Conservation (phyloP, 805 yeast species). For the Yarrowia sp. region DNA sequence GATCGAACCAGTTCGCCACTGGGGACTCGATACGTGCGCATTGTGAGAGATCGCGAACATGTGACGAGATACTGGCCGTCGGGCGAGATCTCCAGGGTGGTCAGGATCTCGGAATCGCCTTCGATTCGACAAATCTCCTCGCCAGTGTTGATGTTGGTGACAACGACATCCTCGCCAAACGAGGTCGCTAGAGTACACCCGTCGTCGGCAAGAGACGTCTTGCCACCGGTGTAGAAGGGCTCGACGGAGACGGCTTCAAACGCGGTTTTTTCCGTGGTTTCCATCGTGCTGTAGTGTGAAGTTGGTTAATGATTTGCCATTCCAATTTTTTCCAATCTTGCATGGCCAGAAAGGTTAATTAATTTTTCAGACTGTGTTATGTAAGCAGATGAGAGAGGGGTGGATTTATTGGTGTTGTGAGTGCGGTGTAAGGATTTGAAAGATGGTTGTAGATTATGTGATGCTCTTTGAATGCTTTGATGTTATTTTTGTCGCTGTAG, state of each 20-base stretch:
- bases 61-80: conserved; percentile 74
- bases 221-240: conserved; percentile 89
- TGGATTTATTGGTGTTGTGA: no score
- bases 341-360: background rate
- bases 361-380: background rate
- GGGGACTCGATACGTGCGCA: conserved; percentile 65
- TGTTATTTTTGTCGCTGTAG: no score
- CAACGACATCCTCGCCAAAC: conserved; percentile 73
- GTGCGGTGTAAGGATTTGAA: no score
- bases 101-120: conserved; percentile 84
- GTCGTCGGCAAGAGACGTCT: conserved; percentile 71
- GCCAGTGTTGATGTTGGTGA: conserved; percentile 69
- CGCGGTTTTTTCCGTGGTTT: conserved; percentile 49
- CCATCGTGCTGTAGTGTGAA: conserved; percentile 8
- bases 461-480: no score
- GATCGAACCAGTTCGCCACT: conserved; percentile 47
- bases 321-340: conserved; percentile 35
- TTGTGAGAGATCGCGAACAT: conserved; percentile 82
- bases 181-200: conserved; percentile 78
- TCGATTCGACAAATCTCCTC: conserved; percentile 65
- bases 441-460: no score
- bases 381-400: background rate
- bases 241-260: conserved; percentile 61
- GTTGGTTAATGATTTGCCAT: background rate
- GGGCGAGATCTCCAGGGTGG: conserved; percentile 77